phyloP scores from a whole-genome alignment of 2,329 filamentous ascomycete genomes.

The Clonostachys rosea region DNA sequence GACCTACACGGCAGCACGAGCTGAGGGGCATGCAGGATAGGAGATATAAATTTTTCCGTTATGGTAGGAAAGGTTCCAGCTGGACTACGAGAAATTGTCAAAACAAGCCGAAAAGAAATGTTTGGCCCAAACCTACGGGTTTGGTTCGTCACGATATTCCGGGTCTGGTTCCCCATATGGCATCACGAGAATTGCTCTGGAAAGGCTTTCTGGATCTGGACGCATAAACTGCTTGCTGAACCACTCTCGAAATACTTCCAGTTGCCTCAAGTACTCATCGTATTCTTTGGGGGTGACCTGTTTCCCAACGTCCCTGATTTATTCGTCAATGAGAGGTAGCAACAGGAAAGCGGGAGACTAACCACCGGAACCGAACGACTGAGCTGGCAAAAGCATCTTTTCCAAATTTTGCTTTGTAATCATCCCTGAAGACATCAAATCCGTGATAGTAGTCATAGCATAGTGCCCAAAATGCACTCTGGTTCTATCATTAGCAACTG shows the following conservation, averaged over 20 bases:
- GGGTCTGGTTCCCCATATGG: constrained; percentile 11
- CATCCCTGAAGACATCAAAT: constrained; percentile 17
- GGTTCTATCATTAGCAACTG: not conserved
- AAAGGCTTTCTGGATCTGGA: constrained; percentile 5
- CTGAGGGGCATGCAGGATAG: constrained; percentile 20
- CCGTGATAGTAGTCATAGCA: constrained; percentile 24
- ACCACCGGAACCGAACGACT: constrained; percentile 20
- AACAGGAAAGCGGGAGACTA: not conserved
- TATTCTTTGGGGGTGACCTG: constrained; percentile 12
- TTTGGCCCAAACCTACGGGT: not conserved
- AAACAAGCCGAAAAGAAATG: not conserved
- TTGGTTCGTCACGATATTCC: not conserved
- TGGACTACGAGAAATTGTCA: not conserved
- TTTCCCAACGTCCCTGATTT: constrained; percentile 14
- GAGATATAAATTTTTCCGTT: constrained; percentile 15
- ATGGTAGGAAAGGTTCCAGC: constrained; percentile 10
- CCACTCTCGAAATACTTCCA: constrained; percentile 22
- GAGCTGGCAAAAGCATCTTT: constrained; percentile 17
- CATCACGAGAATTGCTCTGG: constrained; percentile 15
- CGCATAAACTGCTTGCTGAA: constrained; percentile 18
- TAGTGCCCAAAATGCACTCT: constrained; percentile 11
- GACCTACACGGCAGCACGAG: constrained; percentile 26
- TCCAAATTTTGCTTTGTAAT: constrained; percentile 14
- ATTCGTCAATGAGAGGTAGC: not conserved
- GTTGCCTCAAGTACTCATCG: constrained; percentile 10